Conservation (phyloP, 2,329 filamentous ascomycete species). For the Epichloe sibirici region DNA sequence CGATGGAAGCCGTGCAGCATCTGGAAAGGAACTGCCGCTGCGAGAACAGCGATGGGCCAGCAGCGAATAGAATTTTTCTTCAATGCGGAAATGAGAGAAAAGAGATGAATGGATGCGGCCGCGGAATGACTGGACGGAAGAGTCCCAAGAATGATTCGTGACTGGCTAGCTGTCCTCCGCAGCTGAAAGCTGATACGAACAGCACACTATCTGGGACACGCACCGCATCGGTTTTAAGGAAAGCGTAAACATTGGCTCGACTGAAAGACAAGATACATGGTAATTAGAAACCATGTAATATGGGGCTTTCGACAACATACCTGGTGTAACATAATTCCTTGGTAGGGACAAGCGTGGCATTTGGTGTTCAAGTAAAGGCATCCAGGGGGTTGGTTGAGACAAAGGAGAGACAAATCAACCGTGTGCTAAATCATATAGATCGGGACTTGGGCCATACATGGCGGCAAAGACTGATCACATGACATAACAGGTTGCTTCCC, state of each 20-base stretch:
- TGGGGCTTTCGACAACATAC: not conserved
- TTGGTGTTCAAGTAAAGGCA: constrained; percentile 3
- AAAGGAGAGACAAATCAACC: constrained; percentile 3
- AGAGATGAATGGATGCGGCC: not conserved
- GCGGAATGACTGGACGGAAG: not conserved
- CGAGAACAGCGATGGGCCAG: constrained; percentile 69
- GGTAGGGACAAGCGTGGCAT: constrained; percentile 1
- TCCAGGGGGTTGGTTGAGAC: not conserved
- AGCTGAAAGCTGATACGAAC: not conserved
- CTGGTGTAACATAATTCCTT: not conserved
- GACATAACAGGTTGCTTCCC: not conserved
- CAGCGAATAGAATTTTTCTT: constrained; percentile 8
- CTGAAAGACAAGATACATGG: not conserved
- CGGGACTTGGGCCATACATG: constrained; percentile 1
- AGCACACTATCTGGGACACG: not conserved
- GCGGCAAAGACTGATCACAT: constrained; percentile 3
- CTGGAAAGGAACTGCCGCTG: constrained; percentile 51
- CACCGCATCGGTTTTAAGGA: not conserved
- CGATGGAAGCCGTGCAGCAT: constrained; percentile 44
- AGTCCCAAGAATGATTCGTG: not conserved
- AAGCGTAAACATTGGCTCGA: not conserved
- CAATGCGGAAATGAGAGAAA: not conserved
- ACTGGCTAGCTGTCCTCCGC: not conserved
- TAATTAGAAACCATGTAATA: not conserved
- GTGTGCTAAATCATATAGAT: constrained; percentile 1